Evolutionary conservation across 2,329 filamentous ascomycete species (phyloP).

Genomic region (Xylariaceae sp.): DNA sequence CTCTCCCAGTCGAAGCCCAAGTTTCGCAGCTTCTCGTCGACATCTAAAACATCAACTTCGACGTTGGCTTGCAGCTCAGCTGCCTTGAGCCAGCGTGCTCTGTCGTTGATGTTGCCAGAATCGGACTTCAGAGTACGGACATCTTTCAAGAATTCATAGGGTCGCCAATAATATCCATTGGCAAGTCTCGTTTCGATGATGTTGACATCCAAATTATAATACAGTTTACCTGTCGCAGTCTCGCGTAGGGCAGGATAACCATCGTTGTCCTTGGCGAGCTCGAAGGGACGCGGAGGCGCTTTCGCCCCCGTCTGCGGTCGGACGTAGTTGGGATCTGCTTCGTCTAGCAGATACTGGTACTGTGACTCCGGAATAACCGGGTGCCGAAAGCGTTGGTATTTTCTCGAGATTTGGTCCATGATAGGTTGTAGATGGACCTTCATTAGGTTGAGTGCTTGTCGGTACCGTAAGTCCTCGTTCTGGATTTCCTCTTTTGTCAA

Average conservation of each 20-base stretch:
- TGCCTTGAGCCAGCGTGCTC: slow-evolving; percentile 75
- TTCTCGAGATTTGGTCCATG: slow-evolving; percentile 92
- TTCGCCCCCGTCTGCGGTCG: slow-evolving; percentile 47
- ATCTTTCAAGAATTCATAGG: slow-evolving; percentile 83
- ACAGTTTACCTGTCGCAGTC: slow-evolving; percentile 73
- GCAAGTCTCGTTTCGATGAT: slow-evolving; percentile 95
- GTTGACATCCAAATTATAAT: slow-evolving; percentile 88
- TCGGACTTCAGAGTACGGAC: slow-evolving; percentile 82
- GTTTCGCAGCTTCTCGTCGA: slow-evolving; percentile 59
- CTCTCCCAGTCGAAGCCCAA: slow-evolving; percentile 70
- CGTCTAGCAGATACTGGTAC: slow-evolving; percentile 78
- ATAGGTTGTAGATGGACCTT: slow-evolving; percentile 89
- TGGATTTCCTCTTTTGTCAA: slow-evolving; percentile 75
- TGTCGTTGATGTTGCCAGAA: slow-evolving; percentile 74
- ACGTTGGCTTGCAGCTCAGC: slow-evolving; percentile 92
- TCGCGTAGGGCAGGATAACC: slow-evolving; percentile 73
- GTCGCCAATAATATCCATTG: slow-evolving; percentile 91
- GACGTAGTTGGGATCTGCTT: slow-evolving; percentile 70
- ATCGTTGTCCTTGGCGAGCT: slow-evolving; percentile 72
- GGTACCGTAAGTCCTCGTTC: slow-evolving; percentile 73
- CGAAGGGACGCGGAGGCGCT: slow-evolving; percentile 66
- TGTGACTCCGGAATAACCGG: slow-evolving; percentile 68
- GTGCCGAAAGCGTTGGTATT: slow-evolving; percentile 82
- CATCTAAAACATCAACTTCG: slow-evolving; percentile 80
- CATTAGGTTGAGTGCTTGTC: slow-evolving; percentile 75